Evolutionary conservation across 495 filamentous ascomycete species (phyloP).

Genomic region (Podospora pseudocomata): DNA sequence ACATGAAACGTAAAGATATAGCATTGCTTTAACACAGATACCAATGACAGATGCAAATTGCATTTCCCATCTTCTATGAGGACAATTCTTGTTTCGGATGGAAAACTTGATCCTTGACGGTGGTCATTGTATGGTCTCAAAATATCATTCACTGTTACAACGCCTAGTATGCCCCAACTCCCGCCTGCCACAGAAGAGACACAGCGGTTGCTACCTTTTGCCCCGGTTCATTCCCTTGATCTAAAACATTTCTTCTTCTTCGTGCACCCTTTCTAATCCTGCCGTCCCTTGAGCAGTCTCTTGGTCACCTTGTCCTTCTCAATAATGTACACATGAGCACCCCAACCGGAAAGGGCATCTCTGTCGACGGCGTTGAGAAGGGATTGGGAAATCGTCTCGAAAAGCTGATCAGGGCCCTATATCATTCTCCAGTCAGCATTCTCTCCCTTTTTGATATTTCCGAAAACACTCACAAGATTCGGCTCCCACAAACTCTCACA

Average conservation of each 20-base stretch:
- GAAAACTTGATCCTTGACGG: too few species aligned
- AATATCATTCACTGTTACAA: slow-evolving; percentile 15
- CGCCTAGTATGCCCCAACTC: slow-evolving; percentile 9
- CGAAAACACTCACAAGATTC: slow-evolving; percentile 64
- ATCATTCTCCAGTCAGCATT: neutral
- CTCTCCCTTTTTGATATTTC: neutral
- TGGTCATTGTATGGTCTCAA: slow-evolving; percentile 1
- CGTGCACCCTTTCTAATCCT: slow-evolving; percentile 43
- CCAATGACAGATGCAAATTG: neutral
- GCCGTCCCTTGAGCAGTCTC: slow-evolving; percentile 86
- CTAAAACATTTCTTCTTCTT: slow-evolving; percentile 4
- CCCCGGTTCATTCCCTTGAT: neutral
- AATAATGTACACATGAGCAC: slow-evolving; percentile 97
- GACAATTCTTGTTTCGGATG: neutral
- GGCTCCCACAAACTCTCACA: slow-evolving; percentile 99
- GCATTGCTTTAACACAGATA: neutral
- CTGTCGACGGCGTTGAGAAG: slow-evolving; percentile 92
- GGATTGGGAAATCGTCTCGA: slow-evolving; percentile 98
- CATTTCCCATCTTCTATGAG: neutral
- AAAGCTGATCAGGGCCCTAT: slow-evolving; percentile 86
- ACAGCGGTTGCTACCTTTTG: neutral
- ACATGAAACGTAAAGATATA: neutral
- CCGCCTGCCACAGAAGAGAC: neutral
- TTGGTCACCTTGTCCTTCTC: slow-evolving; percentile 99
- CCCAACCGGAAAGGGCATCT: slow-evolving; percentile 96